phyloP scores from a whole-genome alignment of 2,329 filamentous ascomycete genomes.

The Talaromyces sp. region DNA sequence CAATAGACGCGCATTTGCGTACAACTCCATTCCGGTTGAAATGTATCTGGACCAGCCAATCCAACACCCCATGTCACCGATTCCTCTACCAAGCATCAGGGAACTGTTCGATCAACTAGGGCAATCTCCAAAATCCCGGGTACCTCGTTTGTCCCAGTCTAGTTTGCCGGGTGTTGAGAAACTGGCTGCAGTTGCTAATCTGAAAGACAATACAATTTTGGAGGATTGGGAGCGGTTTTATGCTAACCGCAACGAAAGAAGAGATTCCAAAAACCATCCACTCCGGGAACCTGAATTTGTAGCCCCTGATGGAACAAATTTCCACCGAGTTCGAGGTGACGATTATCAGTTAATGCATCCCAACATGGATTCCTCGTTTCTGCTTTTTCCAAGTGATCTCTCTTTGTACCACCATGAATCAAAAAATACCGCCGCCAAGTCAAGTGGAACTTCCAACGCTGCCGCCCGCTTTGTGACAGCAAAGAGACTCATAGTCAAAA shows the following conservation, averaged over 20 bases:
- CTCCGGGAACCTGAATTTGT: no score
- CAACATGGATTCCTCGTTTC: neutral
- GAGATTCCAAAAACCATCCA: no score
- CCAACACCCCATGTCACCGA: no score
- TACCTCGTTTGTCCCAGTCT: neutral
- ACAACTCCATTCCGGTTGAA: neutral
- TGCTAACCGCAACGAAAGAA: neutral
- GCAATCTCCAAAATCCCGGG: neutral
- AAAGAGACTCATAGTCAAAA: neutral
- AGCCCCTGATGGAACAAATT: no score
- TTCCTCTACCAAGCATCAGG: no score
- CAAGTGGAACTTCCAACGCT: neutral
- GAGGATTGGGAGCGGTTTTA: neutral
- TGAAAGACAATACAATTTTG: neutral
- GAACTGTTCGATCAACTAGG: no score
- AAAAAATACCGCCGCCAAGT: neutral
- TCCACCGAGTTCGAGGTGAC: no score
- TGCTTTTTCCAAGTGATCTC: no score
- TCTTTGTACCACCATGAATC: neutral
- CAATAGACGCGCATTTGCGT: no score
- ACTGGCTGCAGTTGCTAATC: no score
- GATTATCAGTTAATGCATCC: no score
- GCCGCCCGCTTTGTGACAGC: neutral
- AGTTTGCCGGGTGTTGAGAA: neutral
- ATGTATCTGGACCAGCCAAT: neutral